phyloP scores from a whole-genome alignment of 2,329 filamentous ascomycete species.

The Cordyceps tenuipes region DNA sequence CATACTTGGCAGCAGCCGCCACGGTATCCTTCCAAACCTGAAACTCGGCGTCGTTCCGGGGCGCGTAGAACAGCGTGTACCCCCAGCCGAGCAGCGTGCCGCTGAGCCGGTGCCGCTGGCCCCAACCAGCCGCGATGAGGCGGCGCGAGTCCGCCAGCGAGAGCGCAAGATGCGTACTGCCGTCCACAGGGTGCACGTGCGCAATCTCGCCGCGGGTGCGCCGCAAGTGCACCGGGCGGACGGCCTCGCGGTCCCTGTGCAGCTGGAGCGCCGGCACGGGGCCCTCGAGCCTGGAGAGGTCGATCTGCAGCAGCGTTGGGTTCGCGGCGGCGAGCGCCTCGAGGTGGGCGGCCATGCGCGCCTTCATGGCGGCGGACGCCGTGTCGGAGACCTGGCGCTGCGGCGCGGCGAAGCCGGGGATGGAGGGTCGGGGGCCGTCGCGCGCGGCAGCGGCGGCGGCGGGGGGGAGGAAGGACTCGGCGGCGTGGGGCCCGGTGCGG shows the following conservation, averaged over 20 bases:
- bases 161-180: constrained; percentile 29
- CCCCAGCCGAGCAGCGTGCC: constrained; percentile 14
- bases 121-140: constrained; percentile 29
- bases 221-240: constrained; percentile 7
- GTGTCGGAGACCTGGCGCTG: constrained; percentile 15
- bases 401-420: constrained; percentile 15
- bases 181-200: constrained; percentile 29
- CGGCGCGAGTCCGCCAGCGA: constrained; percentile 28
- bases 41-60: constrained; percentile 14
- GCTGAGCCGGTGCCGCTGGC: constrained; percentile 28
- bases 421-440: constrained; percentile 12
- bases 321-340: constrained; percentile 11
- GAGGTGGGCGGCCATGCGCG: constrained; percentile 13
- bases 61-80: constrained; percentile 16
- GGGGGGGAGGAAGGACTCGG: constrained; percentile 11
- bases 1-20: constrained; percentile 14
- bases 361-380: constrained; percentile 11
- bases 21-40: constrained; percentile 14
- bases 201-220: constrained; percentile 22
- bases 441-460: constrained; percentile 1
- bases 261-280: constrained; percentile 16
- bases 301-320: constrained; percentile 9
- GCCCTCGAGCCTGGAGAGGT: constrained; percentile 14
- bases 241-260: not conserved
- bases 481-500: constrained; percentile 12